A percentile compares a stretch with the other conserved stretches of the same genome.
Conservation (phyloP, 108 stramenopile genomes). For the Discostella pseudostelligera region DNA sequence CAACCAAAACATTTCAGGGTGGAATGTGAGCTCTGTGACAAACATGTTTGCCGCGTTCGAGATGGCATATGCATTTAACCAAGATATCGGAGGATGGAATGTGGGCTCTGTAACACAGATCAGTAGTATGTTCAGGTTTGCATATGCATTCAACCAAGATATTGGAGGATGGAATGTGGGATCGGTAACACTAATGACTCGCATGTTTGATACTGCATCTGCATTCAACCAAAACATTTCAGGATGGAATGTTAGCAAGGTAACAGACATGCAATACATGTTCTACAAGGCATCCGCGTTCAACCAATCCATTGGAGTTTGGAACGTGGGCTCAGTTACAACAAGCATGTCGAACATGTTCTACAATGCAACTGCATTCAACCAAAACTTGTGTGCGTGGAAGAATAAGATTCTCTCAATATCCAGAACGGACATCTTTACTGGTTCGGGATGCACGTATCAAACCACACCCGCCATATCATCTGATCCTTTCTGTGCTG, state of each 20-base stretch:
- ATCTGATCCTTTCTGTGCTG: no score
- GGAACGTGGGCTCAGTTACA: constrained; percentile 9
- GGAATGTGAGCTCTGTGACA: no score
- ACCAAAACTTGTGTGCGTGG: constrained; percentile 24
- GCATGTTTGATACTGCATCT: constrained; percentile 19
- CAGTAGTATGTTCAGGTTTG: constrained; percentile 3
- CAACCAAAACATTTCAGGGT: no score
- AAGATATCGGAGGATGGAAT: constrained; percentile 4
- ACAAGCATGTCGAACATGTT: constrained; percentile 11
- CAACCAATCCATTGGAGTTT: constrained; percentile 21
- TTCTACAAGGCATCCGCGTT: neutral
- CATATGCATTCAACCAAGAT: constrained; percentile 13
- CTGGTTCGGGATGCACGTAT: no score
- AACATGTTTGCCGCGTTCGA: no score
- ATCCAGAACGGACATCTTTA: no score
- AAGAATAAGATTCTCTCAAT: no score
- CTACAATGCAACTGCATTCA: constrained; percentile 16
- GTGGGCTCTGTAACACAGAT: constrained; percentile 2
- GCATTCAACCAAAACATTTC: no score
- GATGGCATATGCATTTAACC: no score
- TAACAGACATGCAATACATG: constrained; percentile 15
- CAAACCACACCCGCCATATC: no score
- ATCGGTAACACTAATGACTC: constrained; percentile 1
- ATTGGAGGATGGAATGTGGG: constrained; percentile 9
- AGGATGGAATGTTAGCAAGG: constrained; percentile 1